These are phyloP conservation scores for Tuber melanosporum DNA, from an alignment of 495 filamentous ascomycete genomes.

Conservation along the genomic window DNA sequence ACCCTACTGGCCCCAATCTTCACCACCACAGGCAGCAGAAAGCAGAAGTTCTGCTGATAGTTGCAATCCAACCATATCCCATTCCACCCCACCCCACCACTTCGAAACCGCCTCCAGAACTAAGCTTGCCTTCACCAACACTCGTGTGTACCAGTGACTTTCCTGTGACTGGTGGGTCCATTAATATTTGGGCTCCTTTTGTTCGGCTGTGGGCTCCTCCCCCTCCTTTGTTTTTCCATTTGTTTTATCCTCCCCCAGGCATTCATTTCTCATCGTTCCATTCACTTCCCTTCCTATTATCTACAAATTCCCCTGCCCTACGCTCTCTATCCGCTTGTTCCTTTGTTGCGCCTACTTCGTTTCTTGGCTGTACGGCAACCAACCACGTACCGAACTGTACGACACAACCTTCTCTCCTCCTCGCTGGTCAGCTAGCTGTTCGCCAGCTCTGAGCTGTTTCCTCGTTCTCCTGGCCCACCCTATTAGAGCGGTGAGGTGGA, in stretches of 20 bases:
- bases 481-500: slow-evolving; percentile 1
- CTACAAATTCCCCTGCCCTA: not conserved
- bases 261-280: not conserved
- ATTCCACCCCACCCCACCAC: not conserved
- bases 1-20: not conserved
- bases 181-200: not conserved
- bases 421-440: not conserved
- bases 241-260: not conserved
- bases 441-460: slow-evolving; percentile 5
- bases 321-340: not conserved
- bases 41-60: not conserved
- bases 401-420: not conserved
- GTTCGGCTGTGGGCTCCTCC: not conserved
- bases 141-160: not conserved
- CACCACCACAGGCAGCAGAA: not conserved
- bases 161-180: not conserved
- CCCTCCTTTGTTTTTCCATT: not conserved
- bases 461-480: not conserved
- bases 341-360: slow-evolving; percentile 3
- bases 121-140: not conserved
- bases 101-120: not conserved
- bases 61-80: not conserved
- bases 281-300: not conserved
- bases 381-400: slow-evolving; percentile 4
- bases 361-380: slow-evolving; percentile 2